Base-by-base conservation (phyloP, 345 rosid species). In the Eucalyptus caleyi region DNA sequence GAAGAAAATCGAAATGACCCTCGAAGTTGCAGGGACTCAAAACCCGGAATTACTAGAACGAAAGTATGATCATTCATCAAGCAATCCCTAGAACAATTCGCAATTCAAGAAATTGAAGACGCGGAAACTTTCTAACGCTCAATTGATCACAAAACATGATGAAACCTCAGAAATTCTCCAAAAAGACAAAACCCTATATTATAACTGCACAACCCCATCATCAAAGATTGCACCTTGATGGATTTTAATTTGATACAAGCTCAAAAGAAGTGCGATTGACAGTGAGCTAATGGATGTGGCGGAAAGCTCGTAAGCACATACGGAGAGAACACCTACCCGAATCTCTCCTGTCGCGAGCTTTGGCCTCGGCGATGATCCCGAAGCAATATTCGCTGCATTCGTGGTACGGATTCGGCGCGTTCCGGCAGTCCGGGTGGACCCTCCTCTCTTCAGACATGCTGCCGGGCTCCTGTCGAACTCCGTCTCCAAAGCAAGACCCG, bases 381-480 rank as follows among this genome's bases (percentile, higher is more conserved):
- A 97, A 96, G 94, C 98, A 97, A 91, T 94, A 98, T 56, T 96
- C 99, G 8, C 92, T 92, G 59, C 93, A 93, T 69, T 94, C 94
- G 32, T 94, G 94, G 91, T 93, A 93, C 83, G 94, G 95, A 89
- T 94, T 94, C 15, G 95, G 88, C n/a, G 95, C 94, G 88, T 94
- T 94, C 87, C 90, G 91, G 87, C 94, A 93, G 86, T 92, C 93
- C 5, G 91, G 93, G 89, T 93, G 94, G 34, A 92, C 93, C 45
- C 91, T 89, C 87, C 93, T 93, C 86, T 92, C 93, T 56, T 69
- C 92, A 54, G 89, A 47, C 92, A 91, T 91, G 23, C 37, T 88
- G 67, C 87, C 65, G 59, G 13, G 30, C 44, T 16, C n/a, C 77
- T 45, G 40, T 30, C 27, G 67, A 34, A 50, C 44, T 53, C 77